Conservation (phyloP, 257 asterid genomes). For the Przewalskia tangutica region DNA sequence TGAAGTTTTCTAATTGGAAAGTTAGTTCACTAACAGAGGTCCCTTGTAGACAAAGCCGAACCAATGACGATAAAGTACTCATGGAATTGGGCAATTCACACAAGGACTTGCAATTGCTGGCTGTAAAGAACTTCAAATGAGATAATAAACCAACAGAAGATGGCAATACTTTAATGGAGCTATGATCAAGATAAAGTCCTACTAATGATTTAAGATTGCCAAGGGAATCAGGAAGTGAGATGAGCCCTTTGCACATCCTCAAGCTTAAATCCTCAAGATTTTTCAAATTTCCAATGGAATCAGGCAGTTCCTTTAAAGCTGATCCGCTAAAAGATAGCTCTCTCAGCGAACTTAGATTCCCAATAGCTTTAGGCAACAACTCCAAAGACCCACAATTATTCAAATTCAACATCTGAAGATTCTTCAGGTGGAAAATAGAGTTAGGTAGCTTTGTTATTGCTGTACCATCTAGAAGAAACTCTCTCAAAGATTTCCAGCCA, state of each 20-base stretch:
- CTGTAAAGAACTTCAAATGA: constrained; percentile 12
- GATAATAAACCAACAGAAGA: constrained; percentile 18
- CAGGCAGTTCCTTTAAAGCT: constrained; percentile 15
- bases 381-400: constrained; percentile 9
- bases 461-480: constrained; percentile 12
- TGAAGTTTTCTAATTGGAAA: constrained; percentile 5
- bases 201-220: constrained; percentile 20
- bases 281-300: constrained; percentile 13
- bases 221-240: constrained; percentile 16
- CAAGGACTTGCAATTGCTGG: constrained; percentile 10
- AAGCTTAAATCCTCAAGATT: constrained; percentile 14
- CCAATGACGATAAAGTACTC: constrained; percentile 12
- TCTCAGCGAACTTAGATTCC: constrained; percentile 17
- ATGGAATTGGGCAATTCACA: constrained; percentile 8
- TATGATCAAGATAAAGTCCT: constrained; percentile 3
- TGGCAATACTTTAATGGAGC: constrained; percentile 14
- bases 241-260: constrained; percentile 13
- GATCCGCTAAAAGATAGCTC: constrained; percentile 13
- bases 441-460: constrained; percentile 11
- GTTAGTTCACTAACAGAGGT: constrained; percentile 9
- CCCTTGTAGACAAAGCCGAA: constrained; percentile 11
- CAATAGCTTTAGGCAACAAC: constrained; percentile 13
- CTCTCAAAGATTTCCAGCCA: constrained; percentile 20
- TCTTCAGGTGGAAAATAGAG: constrained; percentile 14
- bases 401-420: constrained; percentile 16